Percentiles rank a stretch among this genome's conserved stretches.
Evolutionary conservation across 2,329 filamentous ascomycete genomes (phyloP).

Genomic region (Neopestalotiopsis sp.): DNA sequence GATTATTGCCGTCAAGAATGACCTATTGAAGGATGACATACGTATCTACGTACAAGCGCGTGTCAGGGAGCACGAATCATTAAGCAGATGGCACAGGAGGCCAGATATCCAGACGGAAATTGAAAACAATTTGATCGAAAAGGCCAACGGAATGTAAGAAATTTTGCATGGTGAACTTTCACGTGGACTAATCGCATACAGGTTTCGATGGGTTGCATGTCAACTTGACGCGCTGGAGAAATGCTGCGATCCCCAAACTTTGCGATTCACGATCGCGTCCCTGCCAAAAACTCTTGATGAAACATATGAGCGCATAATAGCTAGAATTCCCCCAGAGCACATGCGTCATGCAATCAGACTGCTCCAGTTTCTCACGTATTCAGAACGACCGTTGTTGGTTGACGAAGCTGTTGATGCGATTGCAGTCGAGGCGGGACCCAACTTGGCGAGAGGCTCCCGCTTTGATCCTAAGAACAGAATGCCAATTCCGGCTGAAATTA

Average conservation of each 20-base stretch:
- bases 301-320: conserved; percentile 26
- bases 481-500: conserved; percentile 31
- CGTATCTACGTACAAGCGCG: conserved; percentile 28
- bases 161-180: neutral
- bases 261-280: conserved; percentile 13
- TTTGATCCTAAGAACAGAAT: conserved; percentile 34
- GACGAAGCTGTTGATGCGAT: conserved; percentile 35
- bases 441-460: conserved; percentile 16
- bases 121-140: conserved; percentile 26
- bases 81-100: conserved; percentile 31
- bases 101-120: conserved; percentile 30
- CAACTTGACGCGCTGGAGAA: conserved; percentile 27
- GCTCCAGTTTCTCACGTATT: conserved; percentile 30
- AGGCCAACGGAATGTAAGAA: conserved; percentile 24
- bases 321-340: conserved; percentile 12
- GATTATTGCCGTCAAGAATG: conserved; percentile 26
- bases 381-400: conserved; percentile 32
- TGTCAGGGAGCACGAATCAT: conserved; percentile 25
- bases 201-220: conserved; percentile 29
- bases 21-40: conserved; percentile 33
- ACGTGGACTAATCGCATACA: conserved; percentile 20
- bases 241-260: conserved; percentile 18
- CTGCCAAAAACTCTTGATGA: conserved; percentile 26
- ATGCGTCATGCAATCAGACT: conserved; percentile 20
- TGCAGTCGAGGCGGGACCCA: conserved; percentile 24